phyloP scores from a whole-genome alignment of 2,329 filamentous ascomycete genomes.

The Trichophyton schoenleinii region DNA sequence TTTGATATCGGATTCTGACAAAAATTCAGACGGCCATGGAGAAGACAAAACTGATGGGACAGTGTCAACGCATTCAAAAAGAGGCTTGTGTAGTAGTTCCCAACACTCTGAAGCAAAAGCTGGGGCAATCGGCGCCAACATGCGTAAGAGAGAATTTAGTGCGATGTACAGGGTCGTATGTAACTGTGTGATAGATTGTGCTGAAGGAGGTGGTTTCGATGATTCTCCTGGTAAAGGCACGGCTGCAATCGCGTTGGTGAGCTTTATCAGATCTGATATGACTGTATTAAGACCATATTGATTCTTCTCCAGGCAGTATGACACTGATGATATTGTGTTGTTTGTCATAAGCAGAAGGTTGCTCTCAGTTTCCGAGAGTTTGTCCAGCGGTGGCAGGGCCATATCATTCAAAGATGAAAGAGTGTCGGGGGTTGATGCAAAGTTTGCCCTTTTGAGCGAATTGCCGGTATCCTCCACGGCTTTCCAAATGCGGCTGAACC shows the following conservation, averaged over 20 bases:
- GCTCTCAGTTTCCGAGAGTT: slow-evolving; percentile 26
- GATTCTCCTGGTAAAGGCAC: slow-evolving; percentile 22
- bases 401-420: slow-evolving; percentile 17
- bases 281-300: slow-evolving; percentile 72
- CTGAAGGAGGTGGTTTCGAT: not conserved
- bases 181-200: slow-evolving; percentile 14
- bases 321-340: slow-evolving; percentile 53
- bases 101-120: slow-evolving; percentile 74
- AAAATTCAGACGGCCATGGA: slow-evolving; percentile 45
- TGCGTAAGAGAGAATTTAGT: slow-evolving; percentile 48
- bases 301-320: slow-evolving; percentile 53
- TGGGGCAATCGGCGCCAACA: slow-evolving; percentile 69
- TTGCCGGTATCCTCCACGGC: slow-evolving; percentile 35
- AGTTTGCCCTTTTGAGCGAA: slow-evolving; percentile 16
- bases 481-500: slow-evolving; percentile 58
- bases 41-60: slow-evolving; percentile 32
- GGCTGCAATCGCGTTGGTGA: slow-evolving; percentile 57
- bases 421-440: slow-evolving; percentile 15
- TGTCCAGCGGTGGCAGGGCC: slow-evolving; percentile 19
- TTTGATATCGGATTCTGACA: slow-evolving; percentile 27
- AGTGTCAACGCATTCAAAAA: slow-evolving; percentile 9
- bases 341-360: slow-evolving; percentile 55
- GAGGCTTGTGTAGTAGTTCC: slow-evolving; percentile 41
- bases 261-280: slow-evolving; percentile 67
- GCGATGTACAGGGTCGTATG: slow-evolving; percentile 33